Conservation (phyloP, 2,329 filamentous ascomycete species). For the Juglanconis sp. region DNA sequence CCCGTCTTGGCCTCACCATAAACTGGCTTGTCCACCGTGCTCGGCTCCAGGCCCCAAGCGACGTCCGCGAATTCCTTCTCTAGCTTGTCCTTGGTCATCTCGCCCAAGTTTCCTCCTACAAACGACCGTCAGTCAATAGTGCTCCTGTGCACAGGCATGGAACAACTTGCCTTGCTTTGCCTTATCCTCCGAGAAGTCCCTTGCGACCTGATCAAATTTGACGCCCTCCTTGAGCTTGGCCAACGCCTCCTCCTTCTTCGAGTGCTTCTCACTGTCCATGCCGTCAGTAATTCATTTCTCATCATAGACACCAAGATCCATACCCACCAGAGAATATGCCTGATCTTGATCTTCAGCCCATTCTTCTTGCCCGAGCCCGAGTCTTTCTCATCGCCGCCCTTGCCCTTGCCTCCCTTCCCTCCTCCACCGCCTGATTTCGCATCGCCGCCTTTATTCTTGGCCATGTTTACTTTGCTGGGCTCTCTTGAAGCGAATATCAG, state of each 20-base stretch:
- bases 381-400: slow-evolving; percentile 22
- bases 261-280: slow-evolving; percentile 66
- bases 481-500: neutral
- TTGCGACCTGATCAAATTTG: slow-evolving; percentile 73
- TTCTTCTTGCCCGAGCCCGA: slow-evolving; percentile 40
- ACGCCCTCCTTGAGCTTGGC: slow-evolving; percentile 63
- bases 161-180: slow-evolving; percentile 55
- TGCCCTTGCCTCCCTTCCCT: slow-evolving; percentile 28
- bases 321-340: slow-evolving; percentile 60
- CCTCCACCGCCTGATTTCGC: slow-evolving; percentile 11
- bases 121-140: neutral
- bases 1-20: slow-evolving; percentile 69
- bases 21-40: slow-evolving; percentile 61
- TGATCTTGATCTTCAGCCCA: slow-evolving; percentile 68
- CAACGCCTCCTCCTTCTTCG: slow-evolving; percentile 74
- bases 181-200: slow-evolving; percentile 74
- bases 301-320: neutral
- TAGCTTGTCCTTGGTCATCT: slow-evolving; percentile 62
- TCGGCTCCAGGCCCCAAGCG: slow-evolving; percentile 66
- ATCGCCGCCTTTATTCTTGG: slow-evolving; percentile 34
- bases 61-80: slow-evolving; percentile 69
- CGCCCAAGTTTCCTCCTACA: slow-evolving; percentile 66
- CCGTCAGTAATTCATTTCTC: neutral
- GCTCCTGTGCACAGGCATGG: neutral
- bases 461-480: slow-evolving; percentile 22